phyloP scores from a whole-genome alignment of 2,329 filamentous ascomycete species.

The Paracoccidioides lutzii region DNA sequence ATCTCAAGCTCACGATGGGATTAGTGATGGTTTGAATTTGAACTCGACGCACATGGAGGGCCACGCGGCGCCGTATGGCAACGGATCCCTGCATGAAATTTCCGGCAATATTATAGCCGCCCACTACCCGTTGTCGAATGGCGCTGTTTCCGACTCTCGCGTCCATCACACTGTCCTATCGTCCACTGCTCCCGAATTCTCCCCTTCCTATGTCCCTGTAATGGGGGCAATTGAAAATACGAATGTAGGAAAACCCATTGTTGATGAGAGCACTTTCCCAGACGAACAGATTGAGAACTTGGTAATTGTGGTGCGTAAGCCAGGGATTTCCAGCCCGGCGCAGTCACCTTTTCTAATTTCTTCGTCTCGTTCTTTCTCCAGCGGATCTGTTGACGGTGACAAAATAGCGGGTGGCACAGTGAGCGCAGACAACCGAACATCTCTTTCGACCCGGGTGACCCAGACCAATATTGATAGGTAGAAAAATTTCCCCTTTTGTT shows the following conservation, averaged over 20 bases:
- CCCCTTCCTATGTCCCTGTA: conserved; percentile 30
- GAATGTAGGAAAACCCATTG: conserved; percentile 24
- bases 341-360: conserved; percentile 27
- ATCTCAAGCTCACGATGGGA: conserved; percentile 14
- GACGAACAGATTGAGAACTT: conserved; percentile 42
- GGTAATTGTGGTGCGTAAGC: conserved; percentile 40
- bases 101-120: conserved; percentile 2
- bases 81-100: conserved; percentile 18
- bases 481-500: not conserved
- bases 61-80: conserved; percentile 13
- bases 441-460: conserved; percentile 21
- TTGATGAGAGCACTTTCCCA: conserved; percentile 34
- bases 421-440: conserved; percentile 27
- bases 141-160: conserved; percentile 20
- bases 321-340: conserved; percentile 22
- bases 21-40: conserved; percentile 27
- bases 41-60: conserved; percentile 18
- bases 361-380: conserved; percentile 40
- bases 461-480: conserved; percentile 30
- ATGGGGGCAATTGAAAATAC: conserved; percentile 21
- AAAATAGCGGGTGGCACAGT: conserved; percentile 38
- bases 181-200: conserved; percentile 51
- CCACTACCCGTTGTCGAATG: conserved; percentile 27
- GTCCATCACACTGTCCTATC: conserved; percentile 43
- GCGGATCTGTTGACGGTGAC: conserved; percentile 43